Base-by-base conservation (phyloP, 768 basidiomycete genomes). In the Cystobasidium tubakii region DNA sequence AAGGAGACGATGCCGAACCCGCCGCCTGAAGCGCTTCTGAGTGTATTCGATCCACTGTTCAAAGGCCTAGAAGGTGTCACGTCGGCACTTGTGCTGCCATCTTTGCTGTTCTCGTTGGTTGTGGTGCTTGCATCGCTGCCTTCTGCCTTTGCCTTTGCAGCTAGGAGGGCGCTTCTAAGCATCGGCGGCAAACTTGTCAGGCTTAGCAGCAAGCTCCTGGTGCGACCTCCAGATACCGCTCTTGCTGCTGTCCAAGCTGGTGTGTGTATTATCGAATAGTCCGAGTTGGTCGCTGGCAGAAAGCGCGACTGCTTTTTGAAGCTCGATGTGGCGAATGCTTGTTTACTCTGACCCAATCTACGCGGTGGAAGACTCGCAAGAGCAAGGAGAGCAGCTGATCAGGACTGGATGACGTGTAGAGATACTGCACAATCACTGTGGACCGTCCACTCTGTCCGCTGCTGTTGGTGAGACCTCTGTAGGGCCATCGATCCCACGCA, bases 1-100 rank as follows among this genome's bases (percentile, higher is more conserved):
- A 75, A 73, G 1, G 76, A 62, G 0, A 79, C 74, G n/a, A 80
- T 60, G 13, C 81, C 82, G 73, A 82, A 83, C 0, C 81, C 81
- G 12, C 78, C 81, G 4, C 81, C 80, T 0, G 78, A 57, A 3
- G 75, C 73, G 12, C 44, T 66, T 27, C 69, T 65, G 1, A 33
- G 63, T 2, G 63, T 65, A 27, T 19, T 65, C 7, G 43, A 39
- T 10, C 33, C 43, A n/a, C 63, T 29, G 29, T 46, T 46, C 27
- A 65, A 27, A 12, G 63, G 33, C 29, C 63, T 19, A 36, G 25
- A 42, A 25, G 63, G 63, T 12, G 63, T 65, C 4, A 23, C 23
- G 29, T 65, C 27, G n/a, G 15, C 25, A 15, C 43, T 70, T 4
- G 13, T 31, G 43, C 46, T 60, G 23, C 31, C 55, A 43, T 54